These are phyloP conservation scores for Bonia amplexicaulis DNA, from an alignment of 176 grass and related monocot species.

Conservation along the genomic window DNA sequence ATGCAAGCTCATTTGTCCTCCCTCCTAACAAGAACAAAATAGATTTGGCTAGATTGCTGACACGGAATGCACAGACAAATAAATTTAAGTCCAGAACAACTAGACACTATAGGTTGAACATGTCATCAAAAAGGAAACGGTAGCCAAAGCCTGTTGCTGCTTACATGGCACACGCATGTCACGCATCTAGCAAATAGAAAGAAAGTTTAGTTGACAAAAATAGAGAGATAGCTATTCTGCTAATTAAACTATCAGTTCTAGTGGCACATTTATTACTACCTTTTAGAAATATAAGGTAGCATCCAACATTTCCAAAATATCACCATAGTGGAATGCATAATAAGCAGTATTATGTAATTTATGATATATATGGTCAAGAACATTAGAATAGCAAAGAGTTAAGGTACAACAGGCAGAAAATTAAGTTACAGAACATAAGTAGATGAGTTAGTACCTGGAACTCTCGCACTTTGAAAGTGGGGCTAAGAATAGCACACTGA, in stretches of 20 bases:
- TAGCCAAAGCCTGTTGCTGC: neutral
- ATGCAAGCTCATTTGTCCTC: no score
- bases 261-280: neutral
- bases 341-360: neutral
- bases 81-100: neutral
- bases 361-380: neutral
- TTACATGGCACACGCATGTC: neutral
- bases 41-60: no score
- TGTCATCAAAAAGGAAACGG: neutral
- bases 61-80: neutral
- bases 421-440: neutral
- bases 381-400: neutral
- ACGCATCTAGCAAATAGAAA: neutral
- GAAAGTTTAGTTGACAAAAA: neutral
- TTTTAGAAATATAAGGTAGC: neutral
- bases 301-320: neutral
- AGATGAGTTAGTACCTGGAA: slow-evolving; percentile 57
- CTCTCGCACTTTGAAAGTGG: slow-evolving; percentile 91
- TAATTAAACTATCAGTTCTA: neutral
- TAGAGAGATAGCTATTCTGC: neutral
- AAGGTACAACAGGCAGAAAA: neutral
- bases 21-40: no score
- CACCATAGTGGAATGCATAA: neutral
- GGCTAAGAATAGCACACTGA: slow-evolving; percentile 89
- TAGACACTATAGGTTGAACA: neutral